Conservation (phyloP, 1,284 basidiomycete species). For the Moesziomyces antarcticus region DNA sequence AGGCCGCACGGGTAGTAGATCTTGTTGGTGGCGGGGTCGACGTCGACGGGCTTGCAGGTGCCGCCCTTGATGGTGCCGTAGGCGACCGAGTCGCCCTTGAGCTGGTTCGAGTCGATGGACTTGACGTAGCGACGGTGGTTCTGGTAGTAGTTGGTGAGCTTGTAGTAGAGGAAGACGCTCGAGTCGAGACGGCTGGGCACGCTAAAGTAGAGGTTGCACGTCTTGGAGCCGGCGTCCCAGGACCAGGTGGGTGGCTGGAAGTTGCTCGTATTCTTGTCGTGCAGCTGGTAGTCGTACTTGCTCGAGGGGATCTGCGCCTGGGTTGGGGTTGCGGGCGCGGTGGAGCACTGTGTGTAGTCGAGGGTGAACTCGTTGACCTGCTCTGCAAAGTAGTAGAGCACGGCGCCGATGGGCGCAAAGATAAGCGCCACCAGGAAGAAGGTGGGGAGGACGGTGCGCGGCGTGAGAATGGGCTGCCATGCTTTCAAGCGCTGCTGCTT, state of each 20-base stretch:
- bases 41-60: slow-evolving; percentile 88
- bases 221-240: slow-evolving; percentile 16
- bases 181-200: slow-evolving; percentile 81
- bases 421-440: slow-evolving; percentile 93
- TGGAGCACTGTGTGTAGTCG: slow-evolving; percentile 87
- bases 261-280: slow-evolving; percentile 58
- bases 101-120: slow-evolving; percentile 85
- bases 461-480: slow-evolving; percentile 99
- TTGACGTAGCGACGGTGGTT: slow-evolving; percentile 98
- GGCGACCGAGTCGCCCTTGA: slow-evolving; percentile 78
- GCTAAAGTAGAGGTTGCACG: slow-evolving; percentile 62
- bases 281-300: slow-evolving; percentile 77
- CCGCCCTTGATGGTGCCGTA: slow-evolving; percentile 71
- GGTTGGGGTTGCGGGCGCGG: slow-evolving; percentile 63
- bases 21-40: slow-evolving; percentile 45
- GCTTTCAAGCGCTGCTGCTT: slow-evolving; percentile 99
- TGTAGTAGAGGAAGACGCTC: slow-evolving; percentile 94
- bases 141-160: slow-evolving; percentile 79
- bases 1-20: slow-evolving; percentile 88
- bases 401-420: slow-evolving; percentile 94
- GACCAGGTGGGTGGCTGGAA: slow-evolving; percentile 63
- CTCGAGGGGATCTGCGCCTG: slow-evolving; percentile 73
- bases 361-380: slow-evolving; percentile 89
- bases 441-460: slow-evolving; percentile 94
- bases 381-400: slow-evolving; percentile 73